These are phyloP conservation scores for Claviceps arundinis DNA, from an alignment of 2,329 filamentous ascomycete species.

Conservation along the genomic window DNA sequence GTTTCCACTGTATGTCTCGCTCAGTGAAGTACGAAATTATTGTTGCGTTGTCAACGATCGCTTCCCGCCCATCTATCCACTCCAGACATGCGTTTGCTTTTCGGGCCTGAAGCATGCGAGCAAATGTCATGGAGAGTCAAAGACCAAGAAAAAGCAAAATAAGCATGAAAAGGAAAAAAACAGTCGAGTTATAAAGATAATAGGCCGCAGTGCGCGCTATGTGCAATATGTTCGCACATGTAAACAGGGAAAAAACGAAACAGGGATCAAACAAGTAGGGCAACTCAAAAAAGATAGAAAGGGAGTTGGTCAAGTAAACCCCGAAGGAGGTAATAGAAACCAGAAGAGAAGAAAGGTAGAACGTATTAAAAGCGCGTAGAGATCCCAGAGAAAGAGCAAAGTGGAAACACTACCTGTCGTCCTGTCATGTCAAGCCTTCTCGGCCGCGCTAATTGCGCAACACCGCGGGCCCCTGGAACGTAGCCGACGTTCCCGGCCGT, in stretches of 20 bases:
- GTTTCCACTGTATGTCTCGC: background rate
- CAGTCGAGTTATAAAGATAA: background rate
- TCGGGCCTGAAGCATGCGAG: background rate
- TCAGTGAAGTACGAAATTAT: background rate
- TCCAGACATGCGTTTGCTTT: background rate
- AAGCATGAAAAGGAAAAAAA: background rate
- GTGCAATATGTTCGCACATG: no score
- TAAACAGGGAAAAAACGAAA: no score
- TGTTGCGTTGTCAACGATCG: background rate
- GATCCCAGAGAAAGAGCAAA: background rate
- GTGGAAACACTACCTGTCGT: slow-evolving; percentile 1
- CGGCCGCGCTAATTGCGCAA: slow-evolving; percentile 23
- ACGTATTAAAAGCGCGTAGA: background rate
- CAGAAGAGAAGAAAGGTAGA: background rate
- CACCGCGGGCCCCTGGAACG: slow-evolving; percentile 42
- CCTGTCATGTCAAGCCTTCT: no score
- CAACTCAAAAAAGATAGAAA: no score
- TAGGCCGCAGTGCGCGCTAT: no score
- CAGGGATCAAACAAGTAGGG: no score
- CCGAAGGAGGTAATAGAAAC: no score
- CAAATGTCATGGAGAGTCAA: background rate
- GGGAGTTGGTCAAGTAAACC: no score
- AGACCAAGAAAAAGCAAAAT: background rate
- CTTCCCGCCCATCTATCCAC: background rate
- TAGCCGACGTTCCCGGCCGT: slow-evolving; percentile 23